phyloP scores from a whole-genome alignment of 2,329 filamentous ascomycete species.

The Elsinoe perseae region DNA sequence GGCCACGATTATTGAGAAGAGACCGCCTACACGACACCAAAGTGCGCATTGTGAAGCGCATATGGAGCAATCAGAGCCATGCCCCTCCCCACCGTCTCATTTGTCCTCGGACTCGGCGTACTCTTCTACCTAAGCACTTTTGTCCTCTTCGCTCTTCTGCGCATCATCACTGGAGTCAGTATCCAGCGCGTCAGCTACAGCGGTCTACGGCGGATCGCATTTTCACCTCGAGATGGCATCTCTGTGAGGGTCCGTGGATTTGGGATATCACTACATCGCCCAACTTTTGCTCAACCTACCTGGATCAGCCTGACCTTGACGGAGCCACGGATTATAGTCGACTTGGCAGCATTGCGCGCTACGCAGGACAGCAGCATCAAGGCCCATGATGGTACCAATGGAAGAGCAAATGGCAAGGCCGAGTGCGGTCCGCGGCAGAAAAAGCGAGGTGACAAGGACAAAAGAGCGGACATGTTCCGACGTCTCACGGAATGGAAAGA shows the following conservation, averaged over 20 bases:
- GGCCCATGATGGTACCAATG: constrained; percentile 12
- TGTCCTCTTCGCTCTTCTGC: constrained; percentile 83
- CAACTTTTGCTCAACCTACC: constrained; percentile 93
- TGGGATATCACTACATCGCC: constrained; percentile 79
- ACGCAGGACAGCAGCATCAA: constrained; percentile 20
- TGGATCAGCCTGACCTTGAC: constrained; percentile 87
- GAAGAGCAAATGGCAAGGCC: background rate
- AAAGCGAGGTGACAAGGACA: constrained; percentile 29
- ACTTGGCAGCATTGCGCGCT: constrained; percentile 56
- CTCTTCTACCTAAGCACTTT: constrained; percentile 87
- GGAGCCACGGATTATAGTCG: constrained; percentile 76
- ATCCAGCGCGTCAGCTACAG: constrained; percentile 93
- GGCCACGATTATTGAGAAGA: background rate
- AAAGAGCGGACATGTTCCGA: constrained; percentile 66
- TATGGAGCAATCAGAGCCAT: constrained; percentile 25
- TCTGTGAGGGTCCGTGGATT: constrained; percentile 84
- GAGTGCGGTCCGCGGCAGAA: constrained; percentile 1
- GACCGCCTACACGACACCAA: background rate
- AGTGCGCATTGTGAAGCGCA: background rate
- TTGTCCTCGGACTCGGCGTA: constrained; percentile 76
- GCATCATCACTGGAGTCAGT: constrained; percentile 86
- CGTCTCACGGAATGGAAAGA: constrained; percentile 73
- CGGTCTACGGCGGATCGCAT: constrained; percentile 82
- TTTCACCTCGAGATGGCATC: constrained; percentile 80
- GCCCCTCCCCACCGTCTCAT: constrained; percentile 49